phyloP scores from a whole-genome alignment of 106 monocot genomes.

The Triglochin maritima region DNA sequence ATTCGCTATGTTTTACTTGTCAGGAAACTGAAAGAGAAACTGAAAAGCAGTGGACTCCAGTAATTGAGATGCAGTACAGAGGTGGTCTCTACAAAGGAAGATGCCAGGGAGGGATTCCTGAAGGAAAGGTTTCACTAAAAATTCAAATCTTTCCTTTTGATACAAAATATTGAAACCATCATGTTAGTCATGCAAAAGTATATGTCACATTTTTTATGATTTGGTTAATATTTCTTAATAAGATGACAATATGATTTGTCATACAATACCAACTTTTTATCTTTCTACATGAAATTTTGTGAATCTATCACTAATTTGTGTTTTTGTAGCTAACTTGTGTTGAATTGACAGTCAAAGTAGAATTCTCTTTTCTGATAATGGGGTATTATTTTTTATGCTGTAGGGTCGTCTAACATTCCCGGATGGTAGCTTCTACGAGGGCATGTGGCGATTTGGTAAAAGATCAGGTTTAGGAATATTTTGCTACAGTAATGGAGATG shows the following conservation, averaged over 20 bases:
- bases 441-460: constrained; percentile 79
- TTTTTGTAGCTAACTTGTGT: not conserved
- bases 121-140: constrained; percentile 65
- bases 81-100: constrained; percentile 70
- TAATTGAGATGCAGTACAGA: constrained; percentile 62
- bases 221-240: not conserved
- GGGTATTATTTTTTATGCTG: not conserved
- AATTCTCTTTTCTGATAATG: not conserved
- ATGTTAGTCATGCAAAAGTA: not conserved
- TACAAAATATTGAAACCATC: not conserved
- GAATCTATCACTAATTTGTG: not conserved
- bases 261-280: not conserved
- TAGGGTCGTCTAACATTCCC: constrained; percentile 59
- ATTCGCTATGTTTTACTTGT: not conserved
- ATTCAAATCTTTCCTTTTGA: not conserved
- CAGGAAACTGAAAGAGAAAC: constrained; percentile 91
- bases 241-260: not conserved
- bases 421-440: constrained; percentile 91
- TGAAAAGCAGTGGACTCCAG: constrained; percentile 54
- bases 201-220: not conserved
- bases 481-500: constrained; percentile 85
- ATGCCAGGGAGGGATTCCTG: constrained; percentile 91
- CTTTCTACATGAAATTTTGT: too few species aligned
- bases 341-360: not conserved
- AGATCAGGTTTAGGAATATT: constrained; percentile 81